Base-by-base conservation (phyloP, 306 rosid species). In the Chamaecrista fasciculata region DNA sequence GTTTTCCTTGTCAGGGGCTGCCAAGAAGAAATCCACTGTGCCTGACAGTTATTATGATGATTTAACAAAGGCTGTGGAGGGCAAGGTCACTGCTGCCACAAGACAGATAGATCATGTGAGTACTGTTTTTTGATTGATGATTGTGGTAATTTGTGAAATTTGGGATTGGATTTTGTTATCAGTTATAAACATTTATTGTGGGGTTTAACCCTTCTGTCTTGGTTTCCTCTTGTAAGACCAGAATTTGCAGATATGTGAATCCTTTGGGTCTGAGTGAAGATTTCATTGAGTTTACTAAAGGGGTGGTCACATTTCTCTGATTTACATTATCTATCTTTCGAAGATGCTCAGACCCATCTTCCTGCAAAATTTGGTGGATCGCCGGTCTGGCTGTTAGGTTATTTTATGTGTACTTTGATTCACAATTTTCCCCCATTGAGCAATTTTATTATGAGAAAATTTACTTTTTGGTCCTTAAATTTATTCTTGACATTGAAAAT, bases 41-140 rank as follows among this genome's bases (percentile, higher is more conserved):
- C 94, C 94, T 3, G 94, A 87, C 33, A 87, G 94, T 68, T 87
- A 87, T 65, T 87, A 83, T 75, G 76, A 76, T 77, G 94, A 87
- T 67, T 59, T 87, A 64, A 33, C 57, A 5, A 83, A 78, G 69
- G 94, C 94, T 0, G 84, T 84, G 1, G 90, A 85, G 24, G 90
- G 88, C 51, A 87, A 85, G 76, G 88, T 87, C 76, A 87, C 94
- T 0, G 86, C 90, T 12, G 94, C 94, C 10, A 87, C 94, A 0
- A 39, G 86, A 66, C 94, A 87, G 81, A 87, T 87, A 65, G 94
- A 87, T 83, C 88, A 87, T 81, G 90, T 83, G 58, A 83, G 89
- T 75, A 16, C 7, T 21, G 37, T 14, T 39, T 24, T n/a, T 19
- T 16, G 29, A 29, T 2, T 29, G 5, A 29, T 29, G 34, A 4